These are phyloP conservation scores for Ceratorhiza oryzae-sativae DNA, from an alignment of 1,284 basidiomycete species.

Conservation along the genomic window DNA sequence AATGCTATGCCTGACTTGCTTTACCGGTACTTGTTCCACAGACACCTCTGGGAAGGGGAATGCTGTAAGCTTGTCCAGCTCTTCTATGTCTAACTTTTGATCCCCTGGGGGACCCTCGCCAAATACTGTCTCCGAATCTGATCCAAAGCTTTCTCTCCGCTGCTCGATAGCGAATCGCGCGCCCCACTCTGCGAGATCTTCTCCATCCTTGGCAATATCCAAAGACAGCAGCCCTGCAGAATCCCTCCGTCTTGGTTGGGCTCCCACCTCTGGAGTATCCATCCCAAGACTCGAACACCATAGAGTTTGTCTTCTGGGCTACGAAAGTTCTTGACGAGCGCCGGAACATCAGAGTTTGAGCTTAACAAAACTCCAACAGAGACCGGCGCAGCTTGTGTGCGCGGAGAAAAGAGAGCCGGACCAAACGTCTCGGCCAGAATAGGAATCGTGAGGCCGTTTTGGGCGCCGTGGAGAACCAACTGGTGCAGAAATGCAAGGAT, in stretches of 20 bases:
- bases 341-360: conserved; percentile 2
- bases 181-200: conserved; percentile 12
- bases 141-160: neutral
- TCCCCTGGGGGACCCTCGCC: neutral
- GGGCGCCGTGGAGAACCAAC: neutral
- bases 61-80: neutral
- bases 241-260: neutral
- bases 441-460: conserved; percentile 10
- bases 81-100: neutral
- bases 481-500: conserved; percentile 26
- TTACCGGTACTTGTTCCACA: conserved; percentile 17
- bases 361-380: neutral
- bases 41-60: conserved; percentile 17
- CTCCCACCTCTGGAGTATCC: conserved; percentile 27
- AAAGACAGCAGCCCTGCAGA: conserved; percentile 12
- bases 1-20: conserved; percentile 21
- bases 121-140: neutral
- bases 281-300: neutral
- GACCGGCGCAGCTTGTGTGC: neutral
- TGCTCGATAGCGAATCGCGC: neutral
- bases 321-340: conserved; percentile 9
- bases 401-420: conserved; percentile 25
- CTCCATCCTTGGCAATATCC: conserved; percentile 6
- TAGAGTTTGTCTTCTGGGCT: neutral
- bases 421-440: conserved; percentile 19